Evolutionary conservation across 352 stramenopile genomes (phyloP), one percentile per base, ranked within the genome.

Genomic region (Phytopythium chamaehyphon): DNA sequence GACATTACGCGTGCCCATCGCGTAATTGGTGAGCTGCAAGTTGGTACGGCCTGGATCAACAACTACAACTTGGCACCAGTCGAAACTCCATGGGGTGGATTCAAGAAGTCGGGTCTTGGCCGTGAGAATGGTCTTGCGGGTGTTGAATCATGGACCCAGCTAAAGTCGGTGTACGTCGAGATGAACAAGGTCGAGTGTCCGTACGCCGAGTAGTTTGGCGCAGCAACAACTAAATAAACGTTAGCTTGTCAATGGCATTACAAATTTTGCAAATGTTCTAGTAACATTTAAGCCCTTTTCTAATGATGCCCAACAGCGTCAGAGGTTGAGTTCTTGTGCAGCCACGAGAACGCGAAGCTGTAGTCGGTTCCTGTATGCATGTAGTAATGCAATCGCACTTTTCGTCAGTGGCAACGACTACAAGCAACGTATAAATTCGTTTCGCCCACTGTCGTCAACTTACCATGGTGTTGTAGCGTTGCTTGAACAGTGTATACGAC

Each of bases 41-140:
- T 76, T 14, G 88, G 88, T 26, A 94, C 85, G 9, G 75, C 78
- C 28, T 96, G 83, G 83, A 88, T 95, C 56, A 96, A 96, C 69
- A 90, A 90, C 62, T 95, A 96, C 76, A 94, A 96, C 54, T 72
- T 96, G 10, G 67, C 80, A n/a, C 86, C 86, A 5, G 76, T 86
- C 24, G 73, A 91, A 54, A 81, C 90, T 1, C 86, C 91, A 9
- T 98, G 90, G 86, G 90, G 90, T 24, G 93, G 93, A 10, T 87
- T 77, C 60, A 98, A 98, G 73, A 66, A 88, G 40, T 96, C 84
- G 15, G 95, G 95, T 0, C 60, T 98, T 7, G 94, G 94, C 12
- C 83, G 90, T 40, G 93, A 98, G 62, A 98, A 98, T 57, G 92
- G 94, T 7, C 58, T 88, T 14, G 79, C 81, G 1, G 83, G 82